Base-by-base conservation (phyloP, 2,329 filamentous ascomycete genomes). In the Aspergillus neotritici region DNA sequence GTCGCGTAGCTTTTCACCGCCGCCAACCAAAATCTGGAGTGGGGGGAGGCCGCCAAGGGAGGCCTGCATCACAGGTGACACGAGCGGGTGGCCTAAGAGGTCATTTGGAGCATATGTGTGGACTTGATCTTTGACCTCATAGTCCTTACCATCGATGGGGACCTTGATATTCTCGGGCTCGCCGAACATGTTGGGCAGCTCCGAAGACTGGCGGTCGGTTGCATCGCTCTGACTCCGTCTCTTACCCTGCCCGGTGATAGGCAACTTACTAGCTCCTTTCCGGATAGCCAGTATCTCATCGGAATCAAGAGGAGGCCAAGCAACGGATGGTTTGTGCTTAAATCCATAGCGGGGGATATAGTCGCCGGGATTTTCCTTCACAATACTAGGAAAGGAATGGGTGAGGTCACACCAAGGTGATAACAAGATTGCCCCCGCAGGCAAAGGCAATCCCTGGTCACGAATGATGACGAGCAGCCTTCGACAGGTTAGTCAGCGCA, bases 391-490 rank as follows among this genome's bases (percentile, higher is more conserved):
- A 51, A 97, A 97, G 0, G 90, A 96, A 62, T 97, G 91, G 0
- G 88, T 94, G 41, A 97, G 70, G 62, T 98, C 93, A 7, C 91
- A 89, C 93, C 93, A 98, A 1, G 93, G 93, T 38, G 88, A 95
- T 40, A 97, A 86, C 32, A 97, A 73, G 34, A 97, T 83, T 4
- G 86, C 90, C 1, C 93, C 93, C 2, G 93, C 90, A 1, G 93
- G 93, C 17, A 96, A 66, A 5, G 91, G 86, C 11, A 95, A 72
- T 0, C 83, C 84, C 61, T 86, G 84, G 59, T 97, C 90, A 49
- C 93, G 82, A 48, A 97, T 66, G 2, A 82, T 79, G 25, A 94
- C 84, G 42, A 98, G 68, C 67, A 96, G 74, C 15, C 71, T 64
- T 78, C 51, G 12, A 30, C 37, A 14, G 2, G 14, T 67, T 54